Conservation (phyloP, 2,329 filamentous ascomycete species). For the Exophiala bonariae region DNA sequence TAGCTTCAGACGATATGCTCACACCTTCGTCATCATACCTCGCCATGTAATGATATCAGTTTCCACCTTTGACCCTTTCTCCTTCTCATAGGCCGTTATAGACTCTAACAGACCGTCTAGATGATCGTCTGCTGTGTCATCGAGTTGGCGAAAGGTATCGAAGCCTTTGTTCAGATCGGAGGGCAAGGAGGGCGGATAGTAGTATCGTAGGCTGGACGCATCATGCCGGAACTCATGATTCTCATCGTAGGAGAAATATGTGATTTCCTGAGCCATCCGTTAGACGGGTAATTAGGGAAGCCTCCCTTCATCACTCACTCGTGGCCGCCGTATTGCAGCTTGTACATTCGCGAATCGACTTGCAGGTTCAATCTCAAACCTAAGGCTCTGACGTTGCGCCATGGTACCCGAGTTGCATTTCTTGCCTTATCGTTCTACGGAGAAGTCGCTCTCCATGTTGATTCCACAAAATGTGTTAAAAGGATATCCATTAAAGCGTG, state of each 20-base stretch:
- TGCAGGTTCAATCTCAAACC: slow-evolving; percentile 70
- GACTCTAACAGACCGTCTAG: slow-evolving; percentile 79
- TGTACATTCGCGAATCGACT: slow-evolving; percentile 66
- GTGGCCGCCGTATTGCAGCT: slow-evolving; percentile 72
- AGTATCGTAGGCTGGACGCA: slow-evolving; percentile 80
- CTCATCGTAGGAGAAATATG: slow-evolving; percentile 90
- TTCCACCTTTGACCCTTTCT: slow-evolving; percentile 66
- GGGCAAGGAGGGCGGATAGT: slow-evolving; percentile 73
- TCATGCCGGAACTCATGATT: slow-evolving; percentile 74
- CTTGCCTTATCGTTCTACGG: too few relatives aligned
- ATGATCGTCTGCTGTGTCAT: slow-evolving; percentile 83
- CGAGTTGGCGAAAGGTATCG: slow-evolving; percentile 76
- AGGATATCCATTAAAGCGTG: too few relatives aligned
- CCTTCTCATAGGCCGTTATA: slow-evolving; percentile 70
- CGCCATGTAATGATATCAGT: slow-evolving; percentile 88
- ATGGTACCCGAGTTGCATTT: too few relatives aligned
- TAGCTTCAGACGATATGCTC: slow-evolving; percentile 11
- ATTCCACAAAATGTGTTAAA: too few relatives aligned
- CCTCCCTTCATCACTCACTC: slow-evolving; percentile 48
- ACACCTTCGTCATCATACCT: slow-evolving; percentile 97
- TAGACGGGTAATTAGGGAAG: slow-evolving; percentile 2
- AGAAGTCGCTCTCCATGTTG: too few relatives aligned
- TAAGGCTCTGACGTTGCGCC: slow-evolving; percentile 9
- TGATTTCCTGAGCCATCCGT: slow-evolving; percentile 69
- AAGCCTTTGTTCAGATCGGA: slow-evolving; percentile 79